Conservation (phyloP, 1,139 yeast species). For the Pichia sp. region DNA sequence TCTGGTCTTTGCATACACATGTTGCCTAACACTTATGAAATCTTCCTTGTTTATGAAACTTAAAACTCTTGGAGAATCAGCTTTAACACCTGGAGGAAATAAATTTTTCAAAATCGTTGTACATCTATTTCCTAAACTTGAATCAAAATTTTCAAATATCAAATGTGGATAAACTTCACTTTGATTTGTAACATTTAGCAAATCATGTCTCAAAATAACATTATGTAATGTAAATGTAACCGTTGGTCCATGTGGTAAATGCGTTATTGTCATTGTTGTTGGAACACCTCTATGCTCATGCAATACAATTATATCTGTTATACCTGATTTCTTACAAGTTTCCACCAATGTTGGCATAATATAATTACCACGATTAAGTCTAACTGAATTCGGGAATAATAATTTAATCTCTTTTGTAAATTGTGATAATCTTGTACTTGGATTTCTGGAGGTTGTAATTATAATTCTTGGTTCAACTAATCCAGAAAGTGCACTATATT, state of each 20-base stretch:
- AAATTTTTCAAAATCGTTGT: conserved; percentile 76
- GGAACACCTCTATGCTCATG: conserved; percentile 99
- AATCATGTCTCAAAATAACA: conserved; percentile 90
- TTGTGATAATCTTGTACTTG: conserved; percentile 76
- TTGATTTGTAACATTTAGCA: conserved; percentile 77
- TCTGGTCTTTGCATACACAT: conserved; percentile 81
- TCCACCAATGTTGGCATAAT: conserved; percentile 78
- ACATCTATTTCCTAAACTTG: conserved; percentile 78
- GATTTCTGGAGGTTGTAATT: conserved; percentile 91
- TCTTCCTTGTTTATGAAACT: conserved; percentile 89
- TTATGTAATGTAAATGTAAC: conserved; percentile 91
- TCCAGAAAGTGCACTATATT: conserved; percentile 82
- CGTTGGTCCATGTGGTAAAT: conserved; percentile 98
- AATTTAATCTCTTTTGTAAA: conserved; percentile 89
- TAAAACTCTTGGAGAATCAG: conserved; percentile 80
- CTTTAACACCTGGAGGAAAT: conserved; percentile 96
- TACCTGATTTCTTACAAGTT: conserved; percentile 65
- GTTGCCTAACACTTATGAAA: conserved; percentile 90
- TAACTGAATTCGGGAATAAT: conserved; percentile 81
- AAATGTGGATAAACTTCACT: conserved; percentile 92
- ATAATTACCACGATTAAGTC: conserved; percentile 90
- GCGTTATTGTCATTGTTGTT: conserved; percentile 84
- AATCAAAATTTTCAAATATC: conserved; percentile 85
- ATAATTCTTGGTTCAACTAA: conserved; percentile 87
- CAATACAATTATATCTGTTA: conserved; percentile 75